A percentile compares a stretch with the other conserved stretches of the same genome.
Evolutionary conservation across 352 stramenopile genomes (phyloP).

Genomic region (Phytophthora melonis): DNA sequence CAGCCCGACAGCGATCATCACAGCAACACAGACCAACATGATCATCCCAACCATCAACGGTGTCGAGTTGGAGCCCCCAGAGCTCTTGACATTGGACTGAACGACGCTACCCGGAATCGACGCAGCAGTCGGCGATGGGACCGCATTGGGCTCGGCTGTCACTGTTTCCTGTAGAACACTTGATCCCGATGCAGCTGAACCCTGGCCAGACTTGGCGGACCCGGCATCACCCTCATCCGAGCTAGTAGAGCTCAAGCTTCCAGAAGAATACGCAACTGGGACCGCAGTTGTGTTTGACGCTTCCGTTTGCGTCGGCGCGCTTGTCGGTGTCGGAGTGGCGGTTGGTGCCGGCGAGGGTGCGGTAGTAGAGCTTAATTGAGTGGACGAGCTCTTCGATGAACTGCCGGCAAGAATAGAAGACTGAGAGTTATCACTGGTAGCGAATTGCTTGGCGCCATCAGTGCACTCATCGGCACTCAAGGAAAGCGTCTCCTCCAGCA

Average conservation of each 20-base stretch:
- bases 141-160: slow-evolving; percentile 1
- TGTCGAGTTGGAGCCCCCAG: slow-evolving; percentile 10
- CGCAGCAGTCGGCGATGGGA: slow-evolving; percentile 1
- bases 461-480: slow-evolving; percentile 56
- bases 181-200: background rate
- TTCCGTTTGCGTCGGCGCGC: background rate
- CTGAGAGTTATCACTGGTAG: slow-evolving; percentile 4
- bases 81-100: slow-evolving; percentile 26
- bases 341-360: slow-evolving; percentile 2
- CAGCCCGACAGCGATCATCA: slow-evolving; percentile 17
- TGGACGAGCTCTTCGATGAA: slow-evolving; percentile 3
- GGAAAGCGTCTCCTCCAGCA: slow-evolving; percentile 66
- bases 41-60: slow-evolving; percentile 28
- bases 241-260: background rate
- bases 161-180: slow-evolving; percentile 6
- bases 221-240: background rate
- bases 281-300: background rate
- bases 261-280: background rate
- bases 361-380: slow-evolving; percentile 4
- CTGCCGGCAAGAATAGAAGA: background rate
- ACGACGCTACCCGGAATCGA: background rate
- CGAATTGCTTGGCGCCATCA: slow-evolving; percentile 58
- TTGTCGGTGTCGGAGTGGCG: background rate
- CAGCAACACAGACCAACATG: slow-evolving; percentile 16
- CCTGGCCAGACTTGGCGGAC: background rate